A percentile compares a stretch with the other conserved stretches of the same genome.
phyloP scores from a whole-genome alignment of 2,329 filamentous ascomycete genomes.

The Epicoccum nigrum region DNA sequence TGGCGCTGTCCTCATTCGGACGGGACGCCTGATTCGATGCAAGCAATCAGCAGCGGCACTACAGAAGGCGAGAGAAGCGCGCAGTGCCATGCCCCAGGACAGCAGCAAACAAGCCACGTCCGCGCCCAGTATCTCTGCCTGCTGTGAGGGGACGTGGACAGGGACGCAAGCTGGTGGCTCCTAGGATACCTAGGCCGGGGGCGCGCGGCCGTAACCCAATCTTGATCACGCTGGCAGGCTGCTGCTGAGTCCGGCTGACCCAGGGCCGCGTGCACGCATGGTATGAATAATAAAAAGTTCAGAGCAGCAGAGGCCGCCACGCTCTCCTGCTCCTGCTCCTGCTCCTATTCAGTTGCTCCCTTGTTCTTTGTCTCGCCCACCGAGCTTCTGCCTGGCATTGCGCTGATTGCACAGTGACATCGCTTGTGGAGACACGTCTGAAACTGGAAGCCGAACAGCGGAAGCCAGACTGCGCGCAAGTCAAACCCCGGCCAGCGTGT shows the following conservation, averaged over 20 bases:
- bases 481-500: constrained; percentile 27
- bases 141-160: constrained; percentile 13
- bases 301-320: neutral
- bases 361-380: neutral
- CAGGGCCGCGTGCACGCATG: constrained; percentile 8
- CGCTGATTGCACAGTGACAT: constrained; percentile 11
- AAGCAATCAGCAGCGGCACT: neutral
- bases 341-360: neutral
- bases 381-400: neutral
- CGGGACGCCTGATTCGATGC: constrained; percentile 15
- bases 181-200: neutral
- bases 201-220: neutral
- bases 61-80: constrained; percentile 17
- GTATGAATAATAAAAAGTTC: constrained; percentile 13
- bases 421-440: constrained; percentile 11
- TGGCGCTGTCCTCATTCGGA: constrained; percentile 1
- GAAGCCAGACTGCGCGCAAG: constrained; percentile 7
- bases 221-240: constrained; percentile 27
- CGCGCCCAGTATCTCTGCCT: constrained; percentile 24
- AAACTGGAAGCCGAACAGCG: constrained; percentile 10
- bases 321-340: neutral
- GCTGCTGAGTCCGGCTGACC: constrained; percentile 11
- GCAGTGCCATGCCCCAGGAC: too few species aligned
- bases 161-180: neutral
- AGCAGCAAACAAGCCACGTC: constrained; percentile 18